Conservation (phyloP, 2,329 filamentous ascomycete species). For the Pestalotiopsis sp. region DNA sequence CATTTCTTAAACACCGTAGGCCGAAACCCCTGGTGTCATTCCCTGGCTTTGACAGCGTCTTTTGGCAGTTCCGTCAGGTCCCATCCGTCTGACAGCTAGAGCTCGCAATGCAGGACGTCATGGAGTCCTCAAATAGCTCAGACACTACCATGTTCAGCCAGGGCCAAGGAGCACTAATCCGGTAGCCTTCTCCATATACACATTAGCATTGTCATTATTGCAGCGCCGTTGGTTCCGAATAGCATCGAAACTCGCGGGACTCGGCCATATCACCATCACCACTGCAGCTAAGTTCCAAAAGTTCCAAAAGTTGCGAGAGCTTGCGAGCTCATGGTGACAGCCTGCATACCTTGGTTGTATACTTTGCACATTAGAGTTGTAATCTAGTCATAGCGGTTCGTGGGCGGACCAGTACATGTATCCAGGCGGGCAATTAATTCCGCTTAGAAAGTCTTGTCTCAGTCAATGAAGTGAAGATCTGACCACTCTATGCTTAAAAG, state of each 20-base stretch:
- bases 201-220: neutral
- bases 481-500: neutral
- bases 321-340: neutral
- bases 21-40: neutral
- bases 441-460: neutral
- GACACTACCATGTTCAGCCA: neutral
- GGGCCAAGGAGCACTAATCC: neutral
- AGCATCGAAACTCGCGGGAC: neutral
- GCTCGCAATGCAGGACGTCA: slow-evolving; percentile 1
- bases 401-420: neutral
- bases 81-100: neutral
- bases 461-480: neutral
- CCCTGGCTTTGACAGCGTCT: neutral
- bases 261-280: neutral
- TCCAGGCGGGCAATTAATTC: neutral
- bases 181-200: neutral
- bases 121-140: neutral
- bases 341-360: neutral
- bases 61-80: neutral
- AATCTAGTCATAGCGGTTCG: neutral
- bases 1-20: neutral
- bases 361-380: neutral
- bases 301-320: neutral
- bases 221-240: neutral
- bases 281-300: neutral